These are phyloP conservation scores for Secale cereale DNA, from an alignment of 176 grass and related monocot species.

Conservation along the genomic window DNA sequence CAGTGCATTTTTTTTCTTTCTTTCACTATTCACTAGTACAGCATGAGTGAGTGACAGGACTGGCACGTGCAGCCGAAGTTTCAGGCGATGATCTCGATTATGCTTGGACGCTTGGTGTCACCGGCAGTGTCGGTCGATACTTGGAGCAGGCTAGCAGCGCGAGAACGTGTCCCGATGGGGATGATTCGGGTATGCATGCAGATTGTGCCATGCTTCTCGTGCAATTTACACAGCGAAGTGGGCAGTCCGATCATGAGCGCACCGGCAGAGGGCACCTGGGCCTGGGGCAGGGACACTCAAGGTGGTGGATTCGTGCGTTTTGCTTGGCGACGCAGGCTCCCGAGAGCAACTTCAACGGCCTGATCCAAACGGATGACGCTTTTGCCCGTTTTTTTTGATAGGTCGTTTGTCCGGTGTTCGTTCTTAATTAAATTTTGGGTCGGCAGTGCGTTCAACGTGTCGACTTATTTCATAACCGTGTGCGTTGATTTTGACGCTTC, in stretches of 20 bases:
- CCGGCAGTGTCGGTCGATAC: conserved; percentile 23
- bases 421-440: too few species aligned
- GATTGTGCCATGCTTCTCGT: conserved; percentile 21
- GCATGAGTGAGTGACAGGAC: neutral
- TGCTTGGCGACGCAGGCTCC: conserved; percentile 25
- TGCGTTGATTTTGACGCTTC: too few species aligned
- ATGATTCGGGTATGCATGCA: neutral
- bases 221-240: neutral
- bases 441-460: too few species aligned
- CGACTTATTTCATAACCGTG: too few species aligned
- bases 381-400: too few species aligned
- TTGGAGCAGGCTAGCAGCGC: neutral
- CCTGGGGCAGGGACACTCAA: too few species aligned
- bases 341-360: too few species aligned
- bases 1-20: neutral
- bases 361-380: too few species aligned
- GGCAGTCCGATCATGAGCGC: neutral
- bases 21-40: neutral
- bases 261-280: neutral
- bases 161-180: neutral
- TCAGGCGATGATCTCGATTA: neutral
- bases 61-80: neutral
- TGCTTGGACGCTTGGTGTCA: neutral
- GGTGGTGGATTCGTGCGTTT: conserved; percentile 30
- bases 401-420: too few species aligned